Evolutionary conservation across 495 filamentous ascomycete genomes (phyloP).

Genomic region (Daldinia loculata): DNA sequence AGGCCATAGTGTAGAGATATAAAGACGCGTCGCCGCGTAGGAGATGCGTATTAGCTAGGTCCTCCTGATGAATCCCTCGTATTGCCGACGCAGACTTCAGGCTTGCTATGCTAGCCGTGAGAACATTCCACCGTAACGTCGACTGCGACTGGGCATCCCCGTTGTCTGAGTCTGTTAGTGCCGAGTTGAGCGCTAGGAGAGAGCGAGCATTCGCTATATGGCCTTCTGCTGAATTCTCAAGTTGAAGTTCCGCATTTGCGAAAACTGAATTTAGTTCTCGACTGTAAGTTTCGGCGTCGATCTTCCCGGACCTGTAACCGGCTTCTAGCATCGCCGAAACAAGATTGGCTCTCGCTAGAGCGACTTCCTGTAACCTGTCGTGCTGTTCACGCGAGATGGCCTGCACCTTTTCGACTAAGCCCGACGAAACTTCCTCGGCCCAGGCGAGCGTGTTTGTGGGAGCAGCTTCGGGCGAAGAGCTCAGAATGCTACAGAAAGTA

Average conservation of each 20-base stretch:
- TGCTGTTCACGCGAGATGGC: slow-evolving; percentile 55
- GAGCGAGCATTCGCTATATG: slow-evolving; percentile 66
- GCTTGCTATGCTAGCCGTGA: slow-evolving; percentile 62
- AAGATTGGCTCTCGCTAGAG: slow-evolving; percentile 62
- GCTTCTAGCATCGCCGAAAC: slow-evolving; percentile 60
- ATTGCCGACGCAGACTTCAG: slow-evolving; percentile 62
- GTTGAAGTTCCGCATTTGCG: slow-evolving; percentile 49
- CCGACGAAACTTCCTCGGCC: slow-evolving; percentile 64
- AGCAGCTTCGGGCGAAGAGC: slow-evolving; percentile 45
- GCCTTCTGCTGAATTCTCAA: slow-evolving; percentile 52
- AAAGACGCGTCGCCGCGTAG: slow-evolving; percentile 68
- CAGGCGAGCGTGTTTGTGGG: slow-evolving; percentile 52
- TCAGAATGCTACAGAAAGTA: slow-evolving; percentile 59
- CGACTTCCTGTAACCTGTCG: slow-evolving; percentile 61
- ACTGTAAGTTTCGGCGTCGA: slow-evolving; percentile 61
- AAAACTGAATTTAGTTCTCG: slow-evolving; percentile 58
- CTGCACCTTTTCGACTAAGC: slow-evolving; percentile 56
- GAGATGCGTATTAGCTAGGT: slow-evolving; percentile 65
- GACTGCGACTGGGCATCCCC: slow-evolving; percentile 29
- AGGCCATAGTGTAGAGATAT: slow-evolving; percentile 62
- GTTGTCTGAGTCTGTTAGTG: slow-evolving; percentile 40
- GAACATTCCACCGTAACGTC: slow-evolving; percentile 59
- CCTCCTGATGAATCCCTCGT: slow-evolving; percentile 49
- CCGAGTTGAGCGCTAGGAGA: slow-evolving; percentile 61
- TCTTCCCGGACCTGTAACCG: slow-evolving; percentile 58